These are phyloP conservation scores for Raffaelea albimanens DNA, from an alignment of 2,329 filamentous ascomycete species.

Conservation along the genomic window DNA sequence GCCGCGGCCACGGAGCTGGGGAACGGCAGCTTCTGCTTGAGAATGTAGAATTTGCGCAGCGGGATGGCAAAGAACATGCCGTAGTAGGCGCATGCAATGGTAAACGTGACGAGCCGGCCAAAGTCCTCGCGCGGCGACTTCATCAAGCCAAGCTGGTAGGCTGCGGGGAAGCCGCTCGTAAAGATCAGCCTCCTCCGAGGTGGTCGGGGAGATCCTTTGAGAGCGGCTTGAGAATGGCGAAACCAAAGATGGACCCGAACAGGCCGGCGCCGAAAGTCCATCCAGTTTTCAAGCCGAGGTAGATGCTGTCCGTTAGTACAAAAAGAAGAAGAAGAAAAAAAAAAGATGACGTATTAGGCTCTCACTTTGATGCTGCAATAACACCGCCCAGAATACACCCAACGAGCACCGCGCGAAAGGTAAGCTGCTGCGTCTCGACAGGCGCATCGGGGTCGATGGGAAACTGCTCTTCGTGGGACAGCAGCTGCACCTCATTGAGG, in stretches of 20 bases:
- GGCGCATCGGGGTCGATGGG: not conserved
- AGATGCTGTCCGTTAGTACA: constrained; percentile 26
- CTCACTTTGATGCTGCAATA: constrained; percentile 47
- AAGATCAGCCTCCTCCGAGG: constrained; percentile 45
- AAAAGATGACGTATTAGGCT: too few species aligned
- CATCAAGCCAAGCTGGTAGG: constrained; percentile 46
- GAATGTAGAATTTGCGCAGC: constrained; percentile 59
- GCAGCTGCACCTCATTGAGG: not conserved
- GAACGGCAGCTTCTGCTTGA: constrained; percentile 28
- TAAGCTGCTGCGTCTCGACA: constrained; percentile 33
- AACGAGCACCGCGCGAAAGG: constrained; percentile 43
- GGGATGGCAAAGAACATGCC: constrained; percentile 55
- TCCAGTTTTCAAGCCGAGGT: constrained; percentile 47
- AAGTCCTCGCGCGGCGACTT: constrained; percentile 45
- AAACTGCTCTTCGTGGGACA: constrained; percentile 1
- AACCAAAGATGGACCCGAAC: constrained; percentile 49
- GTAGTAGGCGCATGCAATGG: constrained; percentile 53
- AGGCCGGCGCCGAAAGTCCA: constrained; percentile 39
- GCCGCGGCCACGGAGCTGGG: constrained; percentile 35
- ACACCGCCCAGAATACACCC: constrained; percentile 48
- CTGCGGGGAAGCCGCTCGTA: constrained; percentile 48
- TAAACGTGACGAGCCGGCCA: constrained; percentile 48
- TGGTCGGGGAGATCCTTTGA: constrained; percentile 39
- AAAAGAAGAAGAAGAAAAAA: too few species aligned
- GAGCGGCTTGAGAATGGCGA: constrained; percentile 46